These are phyloP conservation scores for Leishmania guyanensis DNA, from an alignment of 208 protist species.

Conservation along the genomic window DNA sequence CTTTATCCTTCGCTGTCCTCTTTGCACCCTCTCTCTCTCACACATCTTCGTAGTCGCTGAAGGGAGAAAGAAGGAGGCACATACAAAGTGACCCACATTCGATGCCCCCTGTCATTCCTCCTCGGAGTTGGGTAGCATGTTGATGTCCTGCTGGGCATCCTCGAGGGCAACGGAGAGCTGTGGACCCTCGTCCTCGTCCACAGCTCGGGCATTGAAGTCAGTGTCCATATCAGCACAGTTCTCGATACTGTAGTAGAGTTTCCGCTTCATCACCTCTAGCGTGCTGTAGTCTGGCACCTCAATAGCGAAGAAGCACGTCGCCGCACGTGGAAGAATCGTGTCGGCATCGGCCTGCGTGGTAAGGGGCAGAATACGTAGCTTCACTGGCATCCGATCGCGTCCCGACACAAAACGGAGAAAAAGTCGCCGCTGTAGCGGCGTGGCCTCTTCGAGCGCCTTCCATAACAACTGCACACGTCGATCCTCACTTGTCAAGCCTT, in stretches of 20 bases:
- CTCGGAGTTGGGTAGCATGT: slow-evolving; percentile 16
- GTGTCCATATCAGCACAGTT: slow-evolving; percentile 96
- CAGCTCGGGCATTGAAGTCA: slow-evolving; percentile 85
- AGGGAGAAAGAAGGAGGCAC: not conserved
- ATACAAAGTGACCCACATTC: not conserved
- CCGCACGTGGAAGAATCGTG: slow-evolving; percentile 85
- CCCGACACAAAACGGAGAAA: slow-evolving; percentile 94
- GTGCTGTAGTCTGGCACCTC: slow-evolving; percentile 95
- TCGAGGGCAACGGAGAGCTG: slow-evolving; percentile 72
- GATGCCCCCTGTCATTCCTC: slow-evolving; percentile 3
- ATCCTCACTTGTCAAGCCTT: slow-evolving; percentile 81
- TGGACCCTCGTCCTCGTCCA: slow-evolving; percentile 81
- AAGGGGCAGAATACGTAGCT: slow-evolving; percentile 82
- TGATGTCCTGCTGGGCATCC: slow-evolving; percentile 26
- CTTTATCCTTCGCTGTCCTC: not conserved
- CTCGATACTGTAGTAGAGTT: slow-evolving; percentile 95
- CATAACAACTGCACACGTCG: slow-evolving; percentile 90
- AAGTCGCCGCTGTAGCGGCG: slow-evolving; percentile 76
- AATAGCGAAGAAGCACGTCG: slow-evolving; percentile 97
- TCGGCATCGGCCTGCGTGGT: slow-evolving; percentile 79
- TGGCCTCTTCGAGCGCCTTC: slow-evolving; percentile 87
- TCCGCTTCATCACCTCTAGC: slow-evolving; percentile 91
- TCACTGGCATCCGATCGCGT: slow-evolving; percentile 87
- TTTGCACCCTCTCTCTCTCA: not conserved
- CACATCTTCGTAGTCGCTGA: not conserved